These are phyloP conservation scores for Chimonanthus salicifolius DNA, from an alignment of 164 flowering plant genomes.

Conservation along the genomic window DNA sequence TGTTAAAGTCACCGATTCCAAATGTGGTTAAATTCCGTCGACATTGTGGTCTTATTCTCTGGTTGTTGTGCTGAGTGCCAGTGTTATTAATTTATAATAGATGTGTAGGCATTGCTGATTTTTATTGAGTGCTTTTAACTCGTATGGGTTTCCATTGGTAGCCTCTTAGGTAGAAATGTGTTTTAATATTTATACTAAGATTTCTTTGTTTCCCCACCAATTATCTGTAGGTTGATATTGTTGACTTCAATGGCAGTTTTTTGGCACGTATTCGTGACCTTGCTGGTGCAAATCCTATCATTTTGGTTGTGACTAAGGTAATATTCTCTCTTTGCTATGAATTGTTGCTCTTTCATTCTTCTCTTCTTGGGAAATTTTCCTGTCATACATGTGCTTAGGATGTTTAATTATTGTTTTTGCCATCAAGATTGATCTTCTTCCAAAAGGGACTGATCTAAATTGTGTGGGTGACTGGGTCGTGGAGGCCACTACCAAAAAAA, in stretches of 20 bases:
- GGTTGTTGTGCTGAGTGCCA: not conserved
- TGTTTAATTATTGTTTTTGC: conserved; percentile 5
- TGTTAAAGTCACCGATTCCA: too few relatives aligned
- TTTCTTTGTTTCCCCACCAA: not conserved
- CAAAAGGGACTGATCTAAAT: conserved; percentile 88
- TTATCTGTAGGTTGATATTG: conserved; percentile 77
- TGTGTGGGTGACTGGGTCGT: conserved; percentile 99
- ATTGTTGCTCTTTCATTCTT: not conserved
- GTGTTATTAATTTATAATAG: too few relatives aligned
- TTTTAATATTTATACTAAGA: conserved; percentile 2
- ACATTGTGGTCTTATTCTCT: not conserved
- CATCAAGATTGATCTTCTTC: conserved; percentile 87
- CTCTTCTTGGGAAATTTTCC: not conserved
- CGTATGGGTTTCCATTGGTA: not conserved
- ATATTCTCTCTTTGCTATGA: conserved; percentile 4
- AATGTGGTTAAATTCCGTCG: not conserved
- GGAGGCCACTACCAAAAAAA: conserved; percentile 82
- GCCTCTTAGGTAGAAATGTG: not conserved
- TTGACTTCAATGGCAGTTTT: conserved; percentile 98
- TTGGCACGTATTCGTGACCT: conserved; percentile 88
- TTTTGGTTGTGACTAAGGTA: conserved; percentile 94
- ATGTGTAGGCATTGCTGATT: not conserved
- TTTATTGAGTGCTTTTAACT: not conserved
- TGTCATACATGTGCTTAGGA: not conserved
- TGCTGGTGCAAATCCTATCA: conserved; percentile 95